Conservation (phyloP, 140 eudicot genomes). For the Bidens hawaiensis region DNA sequence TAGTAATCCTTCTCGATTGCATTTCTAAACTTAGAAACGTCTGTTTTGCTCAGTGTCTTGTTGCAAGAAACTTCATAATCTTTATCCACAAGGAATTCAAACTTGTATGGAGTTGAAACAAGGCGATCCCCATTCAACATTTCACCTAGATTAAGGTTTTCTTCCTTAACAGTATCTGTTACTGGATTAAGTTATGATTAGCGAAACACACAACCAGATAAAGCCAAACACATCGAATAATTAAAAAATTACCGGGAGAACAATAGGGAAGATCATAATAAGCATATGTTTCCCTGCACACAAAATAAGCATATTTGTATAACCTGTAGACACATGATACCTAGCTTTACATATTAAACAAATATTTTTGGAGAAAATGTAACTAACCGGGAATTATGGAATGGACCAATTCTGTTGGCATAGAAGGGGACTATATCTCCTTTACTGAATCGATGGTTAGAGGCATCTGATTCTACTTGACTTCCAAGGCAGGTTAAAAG, state of each 20-base stretch:
- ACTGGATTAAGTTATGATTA: background rate
- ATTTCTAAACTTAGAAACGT: conserved; percentile 36
- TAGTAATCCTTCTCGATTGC: conserved; percentile 31
- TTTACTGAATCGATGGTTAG: conserved; percentile 33
- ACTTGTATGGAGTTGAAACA: conserved; percentile 32
- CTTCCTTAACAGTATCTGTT: conserved; percentile 19
- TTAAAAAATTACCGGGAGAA: background rate
- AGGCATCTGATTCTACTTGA: conserved; percentile 36
- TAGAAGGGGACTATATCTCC: conserved; percentile 53
- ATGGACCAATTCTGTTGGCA: conserved; percentile 53
- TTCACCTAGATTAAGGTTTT: conserved; percentile 36
- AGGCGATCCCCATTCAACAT: conserved; percentile 32
- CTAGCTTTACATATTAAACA: background rate
- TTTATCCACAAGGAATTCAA: conserved; percentile 35
- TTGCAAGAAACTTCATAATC: conserved; percentile 38
- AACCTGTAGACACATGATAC: background rate
- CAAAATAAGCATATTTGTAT: background rate
- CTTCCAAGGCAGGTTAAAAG: conserved; percentile 21
- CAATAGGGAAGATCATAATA: conserved; percentile 62
- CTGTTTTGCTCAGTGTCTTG: conserved; percentile 39
- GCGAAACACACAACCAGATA: background rate
- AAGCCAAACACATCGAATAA: background rate
- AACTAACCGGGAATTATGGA: conserved; percentile 31
- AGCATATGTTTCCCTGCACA: conserved; percentile 63
- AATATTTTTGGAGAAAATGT: background rate